Conservation (phyloP, 768 basidiomycete species). For the Coprinopsis marcescibilis region DNA sequence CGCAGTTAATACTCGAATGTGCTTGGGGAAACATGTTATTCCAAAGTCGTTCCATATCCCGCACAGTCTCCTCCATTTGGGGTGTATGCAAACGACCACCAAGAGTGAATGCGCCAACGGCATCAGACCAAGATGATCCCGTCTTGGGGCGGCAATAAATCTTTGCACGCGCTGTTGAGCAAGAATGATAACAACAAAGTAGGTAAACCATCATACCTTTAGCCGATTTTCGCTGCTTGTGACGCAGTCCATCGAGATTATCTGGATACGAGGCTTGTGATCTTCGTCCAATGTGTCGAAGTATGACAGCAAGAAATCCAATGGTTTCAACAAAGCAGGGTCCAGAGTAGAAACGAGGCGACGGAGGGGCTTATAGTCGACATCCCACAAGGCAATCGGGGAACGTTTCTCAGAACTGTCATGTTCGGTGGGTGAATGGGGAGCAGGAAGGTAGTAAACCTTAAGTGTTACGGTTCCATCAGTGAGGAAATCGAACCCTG, state of each 20-base stretch:
- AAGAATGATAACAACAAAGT: not conserved
- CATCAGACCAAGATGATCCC: constrained; percentile 25
- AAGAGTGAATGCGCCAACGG: constrained; percentile 21
- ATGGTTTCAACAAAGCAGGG: constrained; percentile 19
- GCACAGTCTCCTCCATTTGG: constrained; percentile 18
- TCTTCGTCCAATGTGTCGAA: constrained; percentile 17
- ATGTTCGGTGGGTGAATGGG: not conserved
- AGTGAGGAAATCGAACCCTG: constrained; percentile 26
- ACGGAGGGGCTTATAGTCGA: constrained; percentile 19
- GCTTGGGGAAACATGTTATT: constrained; percentile 25
- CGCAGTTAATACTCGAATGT: constrained; percentile 16
- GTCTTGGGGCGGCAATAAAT: constrained; percentile 24
- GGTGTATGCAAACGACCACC: constrained; percentile 21
- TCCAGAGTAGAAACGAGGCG: constrained; percentile 20
- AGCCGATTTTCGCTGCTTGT: constrained; percentile 21
- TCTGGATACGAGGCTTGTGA: constrained; percentile 22
- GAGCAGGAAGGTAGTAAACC: constrained; percentile 25
- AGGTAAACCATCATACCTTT: constrained; percentile 16
- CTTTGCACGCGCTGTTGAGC: constrained; percentile 10
- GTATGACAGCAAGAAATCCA: constrained; percentile 23
- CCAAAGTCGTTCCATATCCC: constrained; percentile 23
- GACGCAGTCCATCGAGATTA: constrained; percentile 26
- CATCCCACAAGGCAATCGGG: constrained; percentile 19
- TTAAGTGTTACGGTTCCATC: constrained; percentile 23
- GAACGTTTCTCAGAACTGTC: constrained; percentile 2